phyloP scores from a whole-genome alignment of 352 stramenopile species.

The Hyaloperonospora brassicae region DNA sequence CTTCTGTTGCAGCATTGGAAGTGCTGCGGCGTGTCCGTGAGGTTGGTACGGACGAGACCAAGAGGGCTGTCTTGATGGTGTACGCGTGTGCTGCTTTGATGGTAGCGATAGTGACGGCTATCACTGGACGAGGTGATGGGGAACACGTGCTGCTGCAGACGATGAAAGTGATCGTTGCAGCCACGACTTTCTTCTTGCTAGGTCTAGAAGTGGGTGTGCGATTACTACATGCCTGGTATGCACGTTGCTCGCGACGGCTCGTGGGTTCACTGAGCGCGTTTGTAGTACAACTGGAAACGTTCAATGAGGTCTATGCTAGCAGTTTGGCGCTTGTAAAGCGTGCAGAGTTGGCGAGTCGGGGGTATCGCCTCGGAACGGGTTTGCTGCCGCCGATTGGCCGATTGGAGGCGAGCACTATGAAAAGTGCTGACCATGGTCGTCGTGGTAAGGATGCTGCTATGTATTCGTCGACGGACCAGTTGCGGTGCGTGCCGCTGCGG shows the following conservation, averaged over 20 bases:
- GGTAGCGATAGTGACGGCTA: not conserved
- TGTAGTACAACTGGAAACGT: constrained; percentile 4
- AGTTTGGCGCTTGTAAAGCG: constrained; percentile 49
- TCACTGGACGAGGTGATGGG: not conserved
- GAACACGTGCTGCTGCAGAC: constrained; percentile 1
- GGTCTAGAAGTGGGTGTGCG: constrained; percentile 12
- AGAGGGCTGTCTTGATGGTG: not conserved
- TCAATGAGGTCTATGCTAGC: constrained; percentile 24
- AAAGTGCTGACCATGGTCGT: not conserved
- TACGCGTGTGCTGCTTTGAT: not conserved
- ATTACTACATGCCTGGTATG: constrained; percentile 16
- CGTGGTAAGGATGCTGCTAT: not conserved
- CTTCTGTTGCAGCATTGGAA: constrained; percentile 3
- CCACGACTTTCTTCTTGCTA: constrained; percentile 2
- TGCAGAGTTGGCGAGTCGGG: constrained; percentile 43
- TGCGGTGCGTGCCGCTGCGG: constrained; percentile 39
- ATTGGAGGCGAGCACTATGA: constrained; percentile 24
- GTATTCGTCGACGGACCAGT: constrained; percentile 6
- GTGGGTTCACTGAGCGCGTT: constrained; percentile 9
- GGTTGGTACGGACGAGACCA: not conserved
- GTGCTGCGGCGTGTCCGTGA: constrained; percentile 9
- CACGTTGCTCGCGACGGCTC: constrained; percentile 7
- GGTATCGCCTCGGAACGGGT: constrained; percentile 38
- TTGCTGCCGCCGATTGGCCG: constrained; percentile 47
- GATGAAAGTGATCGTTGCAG: constrained; percentile 1